Percentiles rank a stretch among this genome's conserved stretches.
phyloP scores from a whole-genome alignment of 495 filamentous ascomycete species.

The Aspergillus biplanus region DNA sequence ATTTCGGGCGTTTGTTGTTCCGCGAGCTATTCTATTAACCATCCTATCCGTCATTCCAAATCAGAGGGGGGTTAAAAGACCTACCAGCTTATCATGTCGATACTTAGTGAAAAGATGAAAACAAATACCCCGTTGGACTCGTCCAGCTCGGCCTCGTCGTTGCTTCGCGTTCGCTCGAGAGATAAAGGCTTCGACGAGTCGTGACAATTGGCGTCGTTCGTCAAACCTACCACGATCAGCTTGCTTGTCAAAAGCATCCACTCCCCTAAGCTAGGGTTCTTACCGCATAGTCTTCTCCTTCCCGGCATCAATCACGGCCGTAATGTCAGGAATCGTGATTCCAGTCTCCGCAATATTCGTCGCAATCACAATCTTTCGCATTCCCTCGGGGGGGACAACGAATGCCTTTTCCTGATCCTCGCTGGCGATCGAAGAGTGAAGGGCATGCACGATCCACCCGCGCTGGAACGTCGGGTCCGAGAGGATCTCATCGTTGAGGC shows the following conservation, averaged over 20 bases:
- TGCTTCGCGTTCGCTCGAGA: slow-evolving; percentile 94
- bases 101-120: slow-evolving; percentile 93
- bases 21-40: slow-evolving; percentile 56
- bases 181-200: slow-evolving; percentile 89
- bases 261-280: slow-evolving; percentile 2
- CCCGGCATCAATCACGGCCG: slow-evolving; percentile 91
- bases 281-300: slow-evolving; percentile 93
- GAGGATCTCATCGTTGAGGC: slow-evolving; percentile 78
- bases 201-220: slow-evolving; percentile 85
- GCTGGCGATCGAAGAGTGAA: slow-evolving; percentile 94
- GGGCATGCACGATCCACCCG: slow-evolving; percentile 78
- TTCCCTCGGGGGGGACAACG: slow-evolving; percentile 75
- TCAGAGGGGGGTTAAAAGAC: neutral
- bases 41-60: neutral
- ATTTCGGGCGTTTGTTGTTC: slow-evolving; percentile 96
- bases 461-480: slow-evolving; percentile 69
- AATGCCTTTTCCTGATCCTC: slow-evolving; percentile 96
- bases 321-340: slow-evolving; percentile 96
- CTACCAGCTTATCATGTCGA: slow-evolving; percentile 70
- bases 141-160: slow-evolving; percentile 89
- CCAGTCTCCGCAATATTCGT: slow-evolving; percentile 98
- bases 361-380: slow-evolving; percentile 88
- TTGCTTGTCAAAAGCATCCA: neutral
- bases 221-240: slow-evolving; percentile 62
- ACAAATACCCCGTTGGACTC: slow-evolving; percentile 90